These are phyloP conservation scores for Saccharum hybrid DNA, from an alignment of 202 grass and related monocot species.

Conservation along the genomic window DNA sequence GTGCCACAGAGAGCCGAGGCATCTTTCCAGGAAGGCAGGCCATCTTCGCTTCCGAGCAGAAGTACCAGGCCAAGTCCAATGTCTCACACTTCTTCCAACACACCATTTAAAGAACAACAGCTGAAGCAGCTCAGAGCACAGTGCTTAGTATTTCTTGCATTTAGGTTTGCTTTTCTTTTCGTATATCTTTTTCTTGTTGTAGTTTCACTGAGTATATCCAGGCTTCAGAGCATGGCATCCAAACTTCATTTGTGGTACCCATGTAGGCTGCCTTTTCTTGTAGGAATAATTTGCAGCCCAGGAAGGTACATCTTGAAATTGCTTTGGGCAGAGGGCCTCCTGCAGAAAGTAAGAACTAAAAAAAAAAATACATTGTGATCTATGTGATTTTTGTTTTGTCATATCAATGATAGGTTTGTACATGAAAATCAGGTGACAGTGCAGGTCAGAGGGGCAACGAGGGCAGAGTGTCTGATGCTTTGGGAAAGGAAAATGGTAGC, in stretches of 20 bases:
- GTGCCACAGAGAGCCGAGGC: slow-evolving; percentile 54
- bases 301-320: slow-evolving; percentile 96
- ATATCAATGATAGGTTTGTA: slow-evolving; percentile 46
- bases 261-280: slow-evolving; percentile 45
- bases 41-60: slow-evolving; percentile 51
- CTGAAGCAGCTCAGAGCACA: slow-evolving; percentile 99
- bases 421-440: slow-evolving; percentile 59
- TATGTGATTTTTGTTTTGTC: slow-evolving; percentile 36
- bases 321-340: slow-evolving; percentile 69
- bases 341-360: slow-evolving; percentile 72
- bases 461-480: slow-evolving; percentile 74
- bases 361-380: slow-evolving; percentile 36
- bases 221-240: slow-evolving; percentile 16
- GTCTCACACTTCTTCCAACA: slow-evolving; percentile 56
- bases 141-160: slow-evolving; percentile 99
- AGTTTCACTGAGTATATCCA: slow-evolving; percentile 28
- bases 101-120: slow-evolving; percentile 95
- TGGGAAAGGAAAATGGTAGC: slow-evolving; percentile 72
- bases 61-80: slow-evolving; percentile 55
- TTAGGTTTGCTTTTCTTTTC: slow-evolving; percentile 59
- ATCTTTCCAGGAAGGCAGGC: slow-evolving; percentile 60
- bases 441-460: slow-evolving; percentile 63
- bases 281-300: slow-evolving; percentile 89
- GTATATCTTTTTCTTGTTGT: slow-evolving; percentile 33
- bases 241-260: slow-evolving; percentile 32